Base-by-base conservation (phyloP, 2,329 filamentous ascomycete genomes). In the Aquanectria penicillioides region DNA sequence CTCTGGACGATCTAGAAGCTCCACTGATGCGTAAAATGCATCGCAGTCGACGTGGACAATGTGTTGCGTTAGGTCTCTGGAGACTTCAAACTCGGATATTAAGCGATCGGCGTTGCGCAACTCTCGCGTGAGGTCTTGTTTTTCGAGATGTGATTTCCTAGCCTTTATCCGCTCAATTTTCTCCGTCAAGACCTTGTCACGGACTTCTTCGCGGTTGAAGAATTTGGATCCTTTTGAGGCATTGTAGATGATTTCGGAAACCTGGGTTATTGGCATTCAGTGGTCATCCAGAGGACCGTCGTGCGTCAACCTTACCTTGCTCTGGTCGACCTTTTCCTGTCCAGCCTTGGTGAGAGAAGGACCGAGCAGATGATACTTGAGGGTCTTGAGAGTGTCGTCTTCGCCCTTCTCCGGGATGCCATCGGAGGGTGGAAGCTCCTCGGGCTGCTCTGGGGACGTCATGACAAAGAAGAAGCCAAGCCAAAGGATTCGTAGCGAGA, bases 1-100 rank as follows among this genome's bases (percentile, higher is more conserved):
- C 72, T 97, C 94, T 0, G 94, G 95, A 1, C 90, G 84, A 69
- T 92, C 89, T 3, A 94, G 83, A 66, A 89, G 92, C 74, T 98
- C 95, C 1, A 98, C 95, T 0, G 95, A 93, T 1, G 95, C 95
- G 71, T 95, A 99, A 76, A 99, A 99, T 13, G 95, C 95, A 79
- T 99, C 95, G 76, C 95, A 98, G 74, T 99, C 95, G 43, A 98
- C 86, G 73, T 99, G 95, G 1, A 98, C 90, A 20, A 98, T 86
- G 56, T 87, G 82, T 73, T 98, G 95, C 1, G 89, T 89, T 29
- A 99, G 80, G 71, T 98, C 94, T 41, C 95, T 85, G 1, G 84
- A 83, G 7, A 88, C 73, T 71, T 99, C 95, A 17, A 97, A 83
- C 68, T 94, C 88, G 1, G 88, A 82, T 50, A 98, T 89, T 60